Conservation (phyloP, 176 grass and related monocot species). For the Aegilops bicornis region DNA sequence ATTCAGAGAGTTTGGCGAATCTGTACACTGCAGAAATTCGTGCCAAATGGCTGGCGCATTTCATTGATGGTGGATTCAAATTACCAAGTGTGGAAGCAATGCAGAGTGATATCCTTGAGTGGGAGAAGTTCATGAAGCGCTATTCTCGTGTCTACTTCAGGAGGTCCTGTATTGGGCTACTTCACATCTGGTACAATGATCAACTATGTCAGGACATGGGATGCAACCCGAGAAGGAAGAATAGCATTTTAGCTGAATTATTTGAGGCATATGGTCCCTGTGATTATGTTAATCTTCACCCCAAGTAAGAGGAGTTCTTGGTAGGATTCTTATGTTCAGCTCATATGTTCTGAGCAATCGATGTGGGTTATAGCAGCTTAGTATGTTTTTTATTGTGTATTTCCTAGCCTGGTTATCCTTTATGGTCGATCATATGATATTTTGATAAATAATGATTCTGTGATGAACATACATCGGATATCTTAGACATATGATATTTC, state of each 20-base stretch:
- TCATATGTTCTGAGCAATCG: background rate
- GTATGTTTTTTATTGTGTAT: no score
- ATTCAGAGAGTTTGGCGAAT: conserved; percentile 61
- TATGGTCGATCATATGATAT: no score
- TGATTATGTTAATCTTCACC: conserved; percentile 51
- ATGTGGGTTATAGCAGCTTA: no score
- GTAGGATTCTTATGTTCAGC: background rate
- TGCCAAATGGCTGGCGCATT: conserved; percentile 54
- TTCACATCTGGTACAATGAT: conserved; percentile 65
- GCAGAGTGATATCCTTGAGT: conserved; percentile 45
- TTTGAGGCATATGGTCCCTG: conserved; percentile 35
- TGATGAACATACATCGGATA: no score
- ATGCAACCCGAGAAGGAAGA: conserved; percentile 56
- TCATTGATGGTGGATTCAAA: conserved; percentile 54
- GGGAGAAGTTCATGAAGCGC: conserved; percentile 62
- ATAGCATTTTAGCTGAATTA: conserved; percentile 35
- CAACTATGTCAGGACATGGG: conserved; percentile 64
- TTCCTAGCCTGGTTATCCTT: no score
- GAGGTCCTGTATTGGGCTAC: conserved; percentile 37
- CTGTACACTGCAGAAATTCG: conserved; percentile 55
- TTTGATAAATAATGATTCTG: no score
- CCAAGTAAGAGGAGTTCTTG: conserved; percentile 17
- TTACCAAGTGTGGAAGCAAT: conserved; percentile 46
- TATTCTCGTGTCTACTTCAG: conserved; percentile 48
- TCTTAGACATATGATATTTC: no score